A percentile compares a stretch with the other conserved stretches of the same genome.
These are phyloP conservation scores for Dichotomopilus funicola DNA, from an alignment of 2,329 filamentous ascomycete genomes.

Conservation along the genomic window DNA sequence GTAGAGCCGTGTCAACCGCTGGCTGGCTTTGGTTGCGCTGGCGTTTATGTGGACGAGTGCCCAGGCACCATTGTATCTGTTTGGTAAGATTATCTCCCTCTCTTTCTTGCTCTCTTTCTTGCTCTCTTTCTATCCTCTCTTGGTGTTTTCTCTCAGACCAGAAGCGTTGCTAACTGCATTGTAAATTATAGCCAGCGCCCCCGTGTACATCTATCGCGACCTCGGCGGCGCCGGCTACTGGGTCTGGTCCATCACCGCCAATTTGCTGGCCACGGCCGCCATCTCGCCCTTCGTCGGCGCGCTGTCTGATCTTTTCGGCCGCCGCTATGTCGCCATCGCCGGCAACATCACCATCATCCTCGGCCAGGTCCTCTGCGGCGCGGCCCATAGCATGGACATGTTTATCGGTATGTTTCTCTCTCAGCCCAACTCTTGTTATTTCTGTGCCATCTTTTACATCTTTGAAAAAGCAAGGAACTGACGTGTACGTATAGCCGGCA, in stretches of 20 bases:
- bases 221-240: conserved; percentile 55
- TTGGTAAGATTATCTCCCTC: conserved; percentile 18
- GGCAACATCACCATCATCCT: conserved; percentile 49
- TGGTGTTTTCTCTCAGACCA: not conserved
- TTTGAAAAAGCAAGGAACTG: not conserved
- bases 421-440: too few relatives aligned
- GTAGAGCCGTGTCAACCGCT: conserved; percentile 13
- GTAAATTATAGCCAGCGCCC: conserved; percentile 13
- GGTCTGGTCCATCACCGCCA: conserved; percentile 52
- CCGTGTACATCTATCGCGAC: conserved; percentile 45
- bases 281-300: conserved; percentile 60
- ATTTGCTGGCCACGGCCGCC: conserved; percentile 50
- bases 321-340: conserved; percentile 50
- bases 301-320: conserved; percentile 56
- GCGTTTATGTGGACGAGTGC: conserved; percentile 27
- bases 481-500: conserved; percentile 32
- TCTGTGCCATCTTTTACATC: too few relatives aligned
- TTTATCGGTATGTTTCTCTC: conserved; percentile 46
- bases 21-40: conserved; percentile 25
- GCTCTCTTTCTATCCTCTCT: not conserved
- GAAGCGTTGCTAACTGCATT: not conserved
- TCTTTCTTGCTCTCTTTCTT: not conserved
- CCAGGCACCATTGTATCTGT: conserved; percentile 27
- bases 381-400: conserved; percentile 51
- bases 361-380: conserved; percentile 54